phyloP scores from a whole-genome alignment of 345 rosid species.

The Rhodamnia argentea region DNA sequence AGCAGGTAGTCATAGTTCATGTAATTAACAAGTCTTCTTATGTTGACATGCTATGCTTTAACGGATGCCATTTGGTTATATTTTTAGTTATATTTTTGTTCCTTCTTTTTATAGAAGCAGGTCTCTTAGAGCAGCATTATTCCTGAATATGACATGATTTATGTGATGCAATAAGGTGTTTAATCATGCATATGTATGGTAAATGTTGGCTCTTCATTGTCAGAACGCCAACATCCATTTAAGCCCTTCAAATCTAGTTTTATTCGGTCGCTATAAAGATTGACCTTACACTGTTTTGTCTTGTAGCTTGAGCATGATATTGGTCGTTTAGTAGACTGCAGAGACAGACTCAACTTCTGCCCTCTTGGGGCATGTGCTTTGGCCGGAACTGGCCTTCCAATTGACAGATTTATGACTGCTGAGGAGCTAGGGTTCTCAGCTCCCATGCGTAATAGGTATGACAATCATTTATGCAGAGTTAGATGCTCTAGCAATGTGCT shows the following conservation, averaged over 20 bases:
- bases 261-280: neutral
- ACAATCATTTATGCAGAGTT: neutral
- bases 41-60: no score
- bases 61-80: no score
- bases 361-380: constrained; percentile 98
- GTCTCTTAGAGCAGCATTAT: neutral
- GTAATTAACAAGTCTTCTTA: no score
- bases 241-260: neutral
- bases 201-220: neutral
- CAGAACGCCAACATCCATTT: neutral
- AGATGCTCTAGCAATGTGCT: neutral
- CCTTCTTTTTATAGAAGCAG: neutral
- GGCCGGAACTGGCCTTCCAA: constrained; percentile 94
- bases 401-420: constrained; percentile 83
- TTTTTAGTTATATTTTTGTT: neutral
- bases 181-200: neutral
- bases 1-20: no score
- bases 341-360: constrained; percentile 62
- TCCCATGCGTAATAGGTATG: constrained; percentile 92
- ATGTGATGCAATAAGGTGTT: no score
- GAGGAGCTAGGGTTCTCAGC: constrained; percentile 63
- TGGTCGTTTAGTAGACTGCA: constrained; percentile 73
- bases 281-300: neutral
- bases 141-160: no score
- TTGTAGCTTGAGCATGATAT: constrained; percentile 93